A percentile compares a stretch with the other conserved stretches of the same genome.
Evolutionary conservation across 83 land plant genomes (phyloP).

Genomic region (Diphasiastrum complanatum): DNA sequence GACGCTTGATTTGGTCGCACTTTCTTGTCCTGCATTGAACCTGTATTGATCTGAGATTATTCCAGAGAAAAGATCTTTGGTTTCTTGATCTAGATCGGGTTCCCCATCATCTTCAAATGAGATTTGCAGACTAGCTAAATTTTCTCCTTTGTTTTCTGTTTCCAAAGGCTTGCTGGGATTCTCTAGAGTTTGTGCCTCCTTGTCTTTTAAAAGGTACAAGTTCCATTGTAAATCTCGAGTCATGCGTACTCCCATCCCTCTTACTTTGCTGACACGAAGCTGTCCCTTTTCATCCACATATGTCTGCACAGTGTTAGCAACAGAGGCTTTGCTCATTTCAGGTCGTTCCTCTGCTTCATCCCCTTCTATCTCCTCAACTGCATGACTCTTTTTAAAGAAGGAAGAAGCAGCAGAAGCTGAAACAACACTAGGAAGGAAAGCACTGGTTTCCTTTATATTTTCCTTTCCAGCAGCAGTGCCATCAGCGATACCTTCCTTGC

Average conservation of each 20-base stretch:
- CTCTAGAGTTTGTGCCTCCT: conserved; percentile 36
- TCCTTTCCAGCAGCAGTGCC: too few species aligned
- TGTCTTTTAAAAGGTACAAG: conserved; percentile 81
- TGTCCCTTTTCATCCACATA: conserved; percentile 71
- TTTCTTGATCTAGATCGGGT: conserved; percentile 14
- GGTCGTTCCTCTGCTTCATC: too few species aligned
- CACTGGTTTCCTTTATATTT: too few species aligned
- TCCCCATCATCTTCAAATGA: conserved; percentile 23
- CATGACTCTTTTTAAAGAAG: too few species aligned
- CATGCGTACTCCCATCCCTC: conserved; percentile 88
- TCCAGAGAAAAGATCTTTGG: conserved; percentile 49
- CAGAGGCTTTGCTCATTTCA: too few species aligned
- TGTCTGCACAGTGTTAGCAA: conserved; percentile 70
- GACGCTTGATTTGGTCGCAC: too few species aligned
- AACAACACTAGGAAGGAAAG: too few species aligned
- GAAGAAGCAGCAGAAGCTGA: too few species aligned
- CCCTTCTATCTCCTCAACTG: too few species aligned
- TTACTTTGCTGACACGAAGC: conserved; percentile 64
- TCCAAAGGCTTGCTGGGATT: background rate
- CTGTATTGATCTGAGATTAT: too few species aligned
- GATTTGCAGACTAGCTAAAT: conserved; percentile 12
- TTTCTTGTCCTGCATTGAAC: conserved; percentile 32
- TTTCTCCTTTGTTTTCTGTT: background rate
- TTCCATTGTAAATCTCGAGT: conserved; percentile 90
- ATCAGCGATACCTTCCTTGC: too few species aligned